Evolutionary conservation across 2,329 filamentous ascomycete genomes (phyloP), one percentile per base, ranked within the genome.

Genomic region (Penicillium sp.): DNA sequence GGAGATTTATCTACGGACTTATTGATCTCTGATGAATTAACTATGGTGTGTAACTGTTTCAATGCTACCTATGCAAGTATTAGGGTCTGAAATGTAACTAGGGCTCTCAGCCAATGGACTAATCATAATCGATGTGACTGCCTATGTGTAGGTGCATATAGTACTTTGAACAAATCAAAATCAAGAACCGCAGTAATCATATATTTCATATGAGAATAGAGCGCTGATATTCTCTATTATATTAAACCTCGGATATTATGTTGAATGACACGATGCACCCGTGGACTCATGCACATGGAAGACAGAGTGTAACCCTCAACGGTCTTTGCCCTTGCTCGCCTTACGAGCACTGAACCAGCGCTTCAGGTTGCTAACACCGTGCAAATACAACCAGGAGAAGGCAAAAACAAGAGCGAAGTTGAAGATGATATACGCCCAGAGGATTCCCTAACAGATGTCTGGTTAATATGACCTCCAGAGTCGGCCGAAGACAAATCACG

Each of bases 371-470:
- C 64, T 61, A 16, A 68, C 46, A 0, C 74, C 74, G 53, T 72
- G 70, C 7, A 85, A 71, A 67, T 83, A 84, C 2, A 84, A 59
- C 80, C 81, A 85, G 0, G 79, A 82, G 60, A 80, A 78, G 10
- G 76, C 35, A 57, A 82, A 84, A 8, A 84, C 78, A 0, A 79
- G 69, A 0, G 70, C 61, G 55, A 85, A 89, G 59, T 90, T 89
- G 66, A 89, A 89, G 1, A 81, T 68, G 20, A 87, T 82, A 64
- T 83, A 89, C 0, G 76, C 84, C 68, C 80, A 84, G 61, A 87
- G 85, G 50, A 88, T 84, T 2, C 85, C 80, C 74, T 75, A n/a
- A 24, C 1, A 24, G 14, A 46, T 24, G 40, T 52, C 26, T 56
- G 40, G 24, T 32, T 26, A 5, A 6, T 18, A 10, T 40, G 31